Conservation (phyloP, 2,329 filamentous ascomycete genomes). For the Colletotrichum abscissum region DNA sequence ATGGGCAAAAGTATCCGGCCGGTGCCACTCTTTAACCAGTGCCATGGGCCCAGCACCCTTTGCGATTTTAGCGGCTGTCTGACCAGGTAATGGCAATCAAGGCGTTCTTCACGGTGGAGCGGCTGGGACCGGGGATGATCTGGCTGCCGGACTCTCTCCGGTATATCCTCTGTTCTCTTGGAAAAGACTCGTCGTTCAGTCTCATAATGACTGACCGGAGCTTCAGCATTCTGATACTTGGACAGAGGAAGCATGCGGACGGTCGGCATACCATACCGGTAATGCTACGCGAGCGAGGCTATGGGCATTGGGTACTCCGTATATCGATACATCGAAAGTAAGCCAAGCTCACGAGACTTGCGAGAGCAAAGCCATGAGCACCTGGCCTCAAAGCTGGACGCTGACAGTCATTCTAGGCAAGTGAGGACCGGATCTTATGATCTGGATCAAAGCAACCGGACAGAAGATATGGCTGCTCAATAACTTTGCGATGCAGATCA, state of each 20-base stretch:
- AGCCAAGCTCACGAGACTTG: not conserved
- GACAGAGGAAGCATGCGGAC: not conserved
- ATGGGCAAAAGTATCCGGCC: conserved; percentile 17
- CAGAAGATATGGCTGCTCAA: not conserved
- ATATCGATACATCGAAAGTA: not conserved
- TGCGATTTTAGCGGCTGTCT: conserved; percentile 17
- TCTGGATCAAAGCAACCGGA: not conserved
- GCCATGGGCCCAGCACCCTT: conserved; percentile 23
- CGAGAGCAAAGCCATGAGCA: not conserved
- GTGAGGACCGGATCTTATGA: not conserved
- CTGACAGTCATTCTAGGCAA: not conserved
- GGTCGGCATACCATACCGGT: not conserved
- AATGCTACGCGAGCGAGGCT: not conserved
- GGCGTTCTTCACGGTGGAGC: conserved; percentile 16
- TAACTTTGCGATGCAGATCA: conserved; percentile 23
- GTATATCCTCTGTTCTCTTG: not conserved
- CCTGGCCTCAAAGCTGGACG: not conserved
- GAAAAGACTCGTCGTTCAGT: not conserved
- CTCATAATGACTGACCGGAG: not conserved
- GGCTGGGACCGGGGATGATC: not conserved
- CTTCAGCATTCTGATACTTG: not conserved
- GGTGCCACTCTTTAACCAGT: conserved; percentile 31
- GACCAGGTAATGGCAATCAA: conserved; percentile 10
- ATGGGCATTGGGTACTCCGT: not conserved
- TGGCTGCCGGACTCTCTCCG: conserved; percentile 1